Evolutionary conservation across 768 basidiomycete genomes (phyloP).

Genomic region (Dentipellis sp.): DNA sequence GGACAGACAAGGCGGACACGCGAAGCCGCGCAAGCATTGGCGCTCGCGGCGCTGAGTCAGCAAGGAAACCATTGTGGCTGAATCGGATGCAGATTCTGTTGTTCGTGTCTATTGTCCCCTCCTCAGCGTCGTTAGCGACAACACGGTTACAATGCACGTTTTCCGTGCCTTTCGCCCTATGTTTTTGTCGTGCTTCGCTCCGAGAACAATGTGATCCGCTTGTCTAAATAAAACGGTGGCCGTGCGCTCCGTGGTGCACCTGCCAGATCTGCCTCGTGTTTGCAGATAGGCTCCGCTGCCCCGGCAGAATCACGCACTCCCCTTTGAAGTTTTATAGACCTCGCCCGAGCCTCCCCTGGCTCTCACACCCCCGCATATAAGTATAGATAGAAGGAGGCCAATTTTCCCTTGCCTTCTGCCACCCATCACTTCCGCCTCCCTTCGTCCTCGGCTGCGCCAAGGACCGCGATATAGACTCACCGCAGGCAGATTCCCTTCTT

Average conservation of each 20-base stretch:
- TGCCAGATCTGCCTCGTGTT: slow-evolving; percentile 1
- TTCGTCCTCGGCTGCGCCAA: slow-evolving; percentile 13
- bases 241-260: not conserved
- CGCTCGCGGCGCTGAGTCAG: too few relatives aligned
- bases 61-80: not conserved
- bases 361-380: slow-evolving; percentile 3
- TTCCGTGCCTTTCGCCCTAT: not conserved
- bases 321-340: slow-evolving; percentile 4
- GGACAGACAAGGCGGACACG: too few relatives aligned
- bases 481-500: slow-evolving; percentile 4
- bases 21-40: too few relatives aligned
- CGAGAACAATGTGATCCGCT: not conserved
- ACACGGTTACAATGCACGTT: not conserved
- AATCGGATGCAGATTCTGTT: not conserved
- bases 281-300: slow-evolving; percentile 3
- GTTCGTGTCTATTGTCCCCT: not conserved
- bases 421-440: not conserved
- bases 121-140: not conserved
- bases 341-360: not conserved
- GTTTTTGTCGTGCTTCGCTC: not conserved
- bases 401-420: not conserved
- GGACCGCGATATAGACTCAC: slow-evolving; percentile 11
- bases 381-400: not conserved
- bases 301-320: not conserved
- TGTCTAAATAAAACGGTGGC: not conserved